Evolutionary conservation across 2,329 filamentous ascomycete species (phyloP), one percentile per base, ranked within the genome.

Genomic region (Penicillium sp.): DNA sequence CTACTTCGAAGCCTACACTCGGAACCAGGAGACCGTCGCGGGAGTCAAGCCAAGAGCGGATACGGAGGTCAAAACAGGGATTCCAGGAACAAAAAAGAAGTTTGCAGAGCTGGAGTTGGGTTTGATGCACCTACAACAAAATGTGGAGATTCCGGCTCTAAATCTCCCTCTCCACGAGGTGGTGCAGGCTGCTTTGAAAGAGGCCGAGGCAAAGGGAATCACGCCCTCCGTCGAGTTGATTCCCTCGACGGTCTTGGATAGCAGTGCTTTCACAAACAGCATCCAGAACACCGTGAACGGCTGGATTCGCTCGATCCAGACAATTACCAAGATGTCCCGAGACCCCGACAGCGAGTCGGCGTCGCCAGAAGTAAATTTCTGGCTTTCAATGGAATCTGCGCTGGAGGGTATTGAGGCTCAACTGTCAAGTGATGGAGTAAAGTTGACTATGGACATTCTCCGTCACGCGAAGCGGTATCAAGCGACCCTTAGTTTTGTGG

Each of bases 221-320:
- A 84, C 83, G 48, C 80, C 88, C 1, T 79, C 82, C 0, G 78
- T 89, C 29, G 87, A 95, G 29, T 68, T 87, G 44, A 85, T 98
- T 31, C 83, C 87, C 2, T 56, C 77, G 6, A 67, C 77, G 8
- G 75, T 93, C n/a, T 72, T 95, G 22, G 81, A 86, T 41, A 92
- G 95, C 65, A 95, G 86, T 56, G 80, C 80, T 8, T 93, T 98
- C 52, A 81, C 95, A 55, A 98, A 98, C 66, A 88, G 84, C 52
- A 73, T 99, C 25, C 92, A 96, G 61, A 83, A 85, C 34, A 92
- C 83, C 32, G 92, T 96, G 44, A 98, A 96, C 63, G 82, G 83
- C 47, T 99, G 92, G 92, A 98, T 98, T 69, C 94, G 94, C 69
- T 94, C 90, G 8, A 98, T 99, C 49, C 90, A 95, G 62, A 83